These are phyloP conservation scores for Porphyrellus cyaneotinctus DNA, from an alignment of 768 basidiomycete species.

Conservation along the genomic window DNA sequence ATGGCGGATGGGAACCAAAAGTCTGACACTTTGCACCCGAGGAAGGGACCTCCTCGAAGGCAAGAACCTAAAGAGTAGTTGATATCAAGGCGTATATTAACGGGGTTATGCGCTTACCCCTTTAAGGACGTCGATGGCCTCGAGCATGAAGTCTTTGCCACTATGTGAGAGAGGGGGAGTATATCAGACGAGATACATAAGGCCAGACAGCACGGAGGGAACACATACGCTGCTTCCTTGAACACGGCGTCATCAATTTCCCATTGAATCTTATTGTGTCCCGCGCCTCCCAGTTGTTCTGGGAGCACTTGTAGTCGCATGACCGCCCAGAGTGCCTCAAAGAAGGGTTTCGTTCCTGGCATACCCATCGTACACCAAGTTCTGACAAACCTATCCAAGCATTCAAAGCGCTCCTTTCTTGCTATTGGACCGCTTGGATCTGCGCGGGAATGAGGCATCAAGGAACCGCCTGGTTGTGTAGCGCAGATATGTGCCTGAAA, in stretches of 20 bases:
- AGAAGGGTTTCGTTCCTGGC: slow-evolving; percentile 86
- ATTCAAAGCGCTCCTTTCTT: slow-evolving; percentile 71
- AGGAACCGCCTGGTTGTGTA: slow-evolving; percentile 74
- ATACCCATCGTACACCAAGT: slow-evolving; percentile 85
- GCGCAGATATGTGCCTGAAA: slow-evolving; percentile 81
- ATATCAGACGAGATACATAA: slow-evolving; percentile 11
- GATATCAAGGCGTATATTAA: slow-evolving; percentile 6
- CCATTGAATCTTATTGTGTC: slow-evolving; percentile 71
- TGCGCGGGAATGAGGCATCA: slow-evolving; percentile 69
- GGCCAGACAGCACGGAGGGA: slow-evolving; percentile 2
- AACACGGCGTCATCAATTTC: slow-evolving; percentile 93
- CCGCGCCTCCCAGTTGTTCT: slow-evolving; percentile 77
- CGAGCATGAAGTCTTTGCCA: slow-evolving; percentile 92
- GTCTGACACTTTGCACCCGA: slow-evolving; percentile 28
- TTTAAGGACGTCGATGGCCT: slow-evolving; percentile 86
- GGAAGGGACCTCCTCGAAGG: slow-evolving; percentile 65
- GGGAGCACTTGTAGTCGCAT: slow-evolving; percentile 81
- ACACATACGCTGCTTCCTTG: slow-evolving; percentile 85
- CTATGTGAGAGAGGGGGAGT: slow-evolving; percentile 39
- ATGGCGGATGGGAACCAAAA: slow-evolving; percentile 36
- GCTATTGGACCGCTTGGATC: slow-evolving; percentile 62
- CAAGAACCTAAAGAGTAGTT: slow-evolving; percentile 44
- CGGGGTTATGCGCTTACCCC: slow-evolving; percentile 52
- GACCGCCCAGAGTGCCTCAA: slow-evolving; percentile 62
- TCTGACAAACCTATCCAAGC: slow-evolving; percentile 68